Evolutionary conservation across 2,329 filamentous ascomycete species (phyloP).

Genomic region (Cladophialophora yegresii): DNA sequence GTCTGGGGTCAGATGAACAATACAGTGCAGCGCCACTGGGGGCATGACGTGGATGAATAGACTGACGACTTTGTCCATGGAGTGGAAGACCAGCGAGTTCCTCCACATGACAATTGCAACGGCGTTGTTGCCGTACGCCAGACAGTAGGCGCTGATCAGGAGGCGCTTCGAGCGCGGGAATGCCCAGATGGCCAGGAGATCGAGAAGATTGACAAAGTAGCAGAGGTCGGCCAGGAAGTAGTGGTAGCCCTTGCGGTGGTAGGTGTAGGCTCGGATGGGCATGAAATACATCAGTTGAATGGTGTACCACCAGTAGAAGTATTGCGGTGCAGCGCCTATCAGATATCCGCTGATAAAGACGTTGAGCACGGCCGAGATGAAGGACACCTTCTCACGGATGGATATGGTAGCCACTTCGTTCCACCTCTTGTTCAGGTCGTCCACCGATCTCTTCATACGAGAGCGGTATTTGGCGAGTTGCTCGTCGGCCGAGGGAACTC

Average conservation of each 20-base stretch:
- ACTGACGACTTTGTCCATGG: constrained; percentile 92
- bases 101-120: constrained; percentile 99
- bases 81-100: constrained; percentile 97
- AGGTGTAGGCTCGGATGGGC: constrained; percentile 90
- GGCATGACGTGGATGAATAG: constrained; percentile 99
- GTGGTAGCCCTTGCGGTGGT: constrained; percentile 87
- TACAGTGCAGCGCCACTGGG: constrained; percentile 85
- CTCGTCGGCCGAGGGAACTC: constrained; percentile 84
- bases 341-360: constrained; percentile 96
- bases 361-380: constrained; percentile 94
- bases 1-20: constrained; percentile 76
- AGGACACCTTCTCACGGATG: constrained; percentile 87
- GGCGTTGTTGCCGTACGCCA: constrained; percentile 95
- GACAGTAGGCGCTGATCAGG: constrained; percentile 87
- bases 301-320: constrained; percentile 92
- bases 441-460: constrained; percentile 85
- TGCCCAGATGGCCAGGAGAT: constrained; percentile 80
- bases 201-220: constrained; percentile 93
- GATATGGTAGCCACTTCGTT: constrained; percentile 88
- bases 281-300: constrained; percentile 88
- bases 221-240: constrained; percentile 97
- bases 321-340: constrained; percentile 79
- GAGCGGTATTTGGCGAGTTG: constrained; percentile 87
- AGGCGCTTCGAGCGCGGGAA: constrained; percentile 89
- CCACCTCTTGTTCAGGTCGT: constrained; percentile 81